These are phyloP conservation scores for Tricholoma sp. DNA, from an alignment of 768 basidiomycete genomes.

Conservation along the genomic window DNA sequence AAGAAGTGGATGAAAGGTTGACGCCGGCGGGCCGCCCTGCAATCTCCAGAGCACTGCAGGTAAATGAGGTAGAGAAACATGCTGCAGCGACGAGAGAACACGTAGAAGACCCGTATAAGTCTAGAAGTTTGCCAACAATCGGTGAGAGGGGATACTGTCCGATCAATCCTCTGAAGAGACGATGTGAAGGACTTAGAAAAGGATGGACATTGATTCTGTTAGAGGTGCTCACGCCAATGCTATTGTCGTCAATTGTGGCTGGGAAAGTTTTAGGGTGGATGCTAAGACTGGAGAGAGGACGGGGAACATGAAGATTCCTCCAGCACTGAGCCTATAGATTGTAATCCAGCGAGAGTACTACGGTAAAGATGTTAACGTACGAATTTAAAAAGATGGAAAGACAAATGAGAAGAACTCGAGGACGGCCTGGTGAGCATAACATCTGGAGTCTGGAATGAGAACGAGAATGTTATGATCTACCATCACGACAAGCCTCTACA, in stretches of 20 bases:
- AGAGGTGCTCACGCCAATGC: conserved; percentile 56
- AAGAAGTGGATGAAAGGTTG: conserved; percentile 31
- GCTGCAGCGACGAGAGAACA: conserved; percentile 61
- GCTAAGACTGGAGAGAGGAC: conserved; percentile 63
- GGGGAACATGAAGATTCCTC: conserved; percentile 79
- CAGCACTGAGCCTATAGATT: conserved; percentile 58
- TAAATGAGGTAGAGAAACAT: conserved; percentile 56
- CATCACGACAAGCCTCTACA: too few species aligned
- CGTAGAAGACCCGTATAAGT: conserved; percentile 59
- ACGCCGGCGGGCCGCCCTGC: conserved; percentile 36
- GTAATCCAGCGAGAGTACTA: neutral
- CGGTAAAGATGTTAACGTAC: conserved; percentile 33
- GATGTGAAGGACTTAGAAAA: conserved; percentile 1
- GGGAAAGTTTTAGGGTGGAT: conserved; percentile 55
- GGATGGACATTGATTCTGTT: neutral
- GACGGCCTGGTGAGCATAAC: neutral
- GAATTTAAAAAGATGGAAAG: conserved; percentile 59
- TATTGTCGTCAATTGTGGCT: conserved; percentile 76
- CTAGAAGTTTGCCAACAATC: conserved; percentile 63
- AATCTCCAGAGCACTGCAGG: conserved; percentile 58
- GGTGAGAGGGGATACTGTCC: conserved; percentile 78
- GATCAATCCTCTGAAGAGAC: conserved; percentile 59
- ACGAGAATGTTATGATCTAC: too few species aligned
- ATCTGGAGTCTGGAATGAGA: neutral
- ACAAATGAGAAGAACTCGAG: conserved; percentile 27